These are phyloP conservation scores for Striga hermonthica DNA, from an alignment of 305 asterid genomes.

Conservation along the genomic window DNA sequence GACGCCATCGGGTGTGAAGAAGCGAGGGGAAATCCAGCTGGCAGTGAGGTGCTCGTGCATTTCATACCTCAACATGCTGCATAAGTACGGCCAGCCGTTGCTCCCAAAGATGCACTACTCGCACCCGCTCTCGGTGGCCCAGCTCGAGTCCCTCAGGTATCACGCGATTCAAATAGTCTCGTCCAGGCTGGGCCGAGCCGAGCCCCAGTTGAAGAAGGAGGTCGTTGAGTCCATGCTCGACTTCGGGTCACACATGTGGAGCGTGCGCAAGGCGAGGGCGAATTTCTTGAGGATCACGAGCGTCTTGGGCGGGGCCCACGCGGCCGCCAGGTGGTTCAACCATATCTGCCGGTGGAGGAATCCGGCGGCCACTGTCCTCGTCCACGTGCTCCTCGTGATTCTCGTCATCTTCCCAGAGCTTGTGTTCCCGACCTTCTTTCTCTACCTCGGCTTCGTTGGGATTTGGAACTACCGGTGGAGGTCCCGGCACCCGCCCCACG, in stretches of 20 bases:
- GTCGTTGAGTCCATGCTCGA: constrained; percentile 65
- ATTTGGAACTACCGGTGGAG: constrained; percentile 54
- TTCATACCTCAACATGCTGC: constrained; percentile 53
- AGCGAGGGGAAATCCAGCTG: constrained; percentile 69
- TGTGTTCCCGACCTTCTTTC: constrained; percentile 50
- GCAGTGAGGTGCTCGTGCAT: constrained; percentile 66
- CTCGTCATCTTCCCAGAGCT: constrained; percentile 69
- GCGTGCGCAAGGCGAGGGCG: constrained; percentile 70
- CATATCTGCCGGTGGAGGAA: constrained; percentile 66
- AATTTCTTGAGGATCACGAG: constrained; percentile 79
- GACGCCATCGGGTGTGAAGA: constrained; percentile 64
- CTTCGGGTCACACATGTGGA: constrained; percentile 62
- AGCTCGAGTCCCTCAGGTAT: constrained; percentile 59
- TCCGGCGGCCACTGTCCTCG: constrained; percentile 57
- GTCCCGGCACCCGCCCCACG: constrained; percentile 49
- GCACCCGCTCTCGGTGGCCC: constrained; percentile 52
- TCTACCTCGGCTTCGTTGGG: constrained; percentile 65
- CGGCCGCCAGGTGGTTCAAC: constrained; percentile 58
- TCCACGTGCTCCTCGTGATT: constrained; percentile 58
- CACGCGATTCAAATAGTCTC: constrained; percentile 68
- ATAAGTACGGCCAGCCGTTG: constrained; percentile 45
- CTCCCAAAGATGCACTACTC: constrained; percentile 64
- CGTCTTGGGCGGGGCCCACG: constrained; percentile 50
- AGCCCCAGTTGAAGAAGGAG: constrained; percentile 60
- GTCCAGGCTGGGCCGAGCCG: constrained; percentile 50